A percentile compares a stretch with the other conserved stretches of the same genome.
Evolutionary conservation across 305 asterid genomes (phyloP).

Genomic region (Solanum aculeatissimum): DNA sequence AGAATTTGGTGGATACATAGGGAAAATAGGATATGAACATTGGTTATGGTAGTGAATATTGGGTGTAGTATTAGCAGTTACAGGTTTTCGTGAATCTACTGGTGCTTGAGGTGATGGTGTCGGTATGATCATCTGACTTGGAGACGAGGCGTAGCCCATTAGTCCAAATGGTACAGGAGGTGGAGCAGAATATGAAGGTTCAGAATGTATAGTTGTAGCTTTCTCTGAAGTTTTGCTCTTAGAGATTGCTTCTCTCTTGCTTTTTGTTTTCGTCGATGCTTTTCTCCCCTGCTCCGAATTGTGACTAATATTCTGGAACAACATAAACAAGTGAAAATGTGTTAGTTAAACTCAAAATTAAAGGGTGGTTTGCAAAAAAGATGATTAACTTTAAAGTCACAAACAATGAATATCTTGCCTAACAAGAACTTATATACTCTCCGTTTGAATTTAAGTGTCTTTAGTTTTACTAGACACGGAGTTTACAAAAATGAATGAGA

Average conservation of each 20-base stretch:
- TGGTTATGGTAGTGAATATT: neutral
- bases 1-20: neutral
- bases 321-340: neutral
- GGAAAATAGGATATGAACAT: slow-evolving; percentile 6
- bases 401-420: neutral
- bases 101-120: neutral
- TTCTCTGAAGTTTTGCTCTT: neutral
- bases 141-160: neutral
- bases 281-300: neutral
- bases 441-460: neutral
- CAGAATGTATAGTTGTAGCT: neutral
- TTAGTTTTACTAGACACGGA: neutral
- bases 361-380: neutral
- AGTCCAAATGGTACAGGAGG: neutral
- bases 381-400: neutral
- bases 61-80: neutral
- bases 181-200: neutral
- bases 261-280: neutral
- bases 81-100: neutral
- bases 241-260: neutral
- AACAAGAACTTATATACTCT: neutral
- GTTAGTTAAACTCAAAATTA: neutral
- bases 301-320: neutral
- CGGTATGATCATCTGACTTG: neutral
- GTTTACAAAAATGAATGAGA: neutral